Evolutionary conservation across 768 basidiomycete genomes (phyloP).

Genomic region (Rhodocollybia butyracea): DNA sequence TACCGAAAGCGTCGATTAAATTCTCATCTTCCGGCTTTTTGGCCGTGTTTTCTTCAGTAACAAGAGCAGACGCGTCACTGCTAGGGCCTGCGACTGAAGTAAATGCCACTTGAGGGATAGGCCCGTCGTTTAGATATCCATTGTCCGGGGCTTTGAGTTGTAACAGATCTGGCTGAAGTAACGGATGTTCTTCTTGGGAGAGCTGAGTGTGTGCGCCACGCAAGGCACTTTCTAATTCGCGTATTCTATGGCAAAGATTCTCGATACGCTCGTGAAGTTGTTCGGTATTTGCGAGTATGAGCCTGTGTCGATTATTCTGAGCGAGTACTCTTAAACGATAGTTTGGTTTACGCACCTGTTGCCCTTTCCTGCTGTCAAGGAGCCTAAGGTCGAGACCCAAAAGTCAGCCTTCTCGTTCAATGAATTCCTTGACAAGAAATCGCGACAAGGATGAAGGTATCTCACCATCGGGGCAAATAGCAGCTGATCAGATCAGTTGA

Average conservation of each 20-base stretch:
- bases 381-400: too few species aligned
- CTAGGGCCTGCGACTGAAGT: neutral
- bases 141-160: slow-evolving; percentile 23
- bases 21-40: slow-evolving; percentile 35
- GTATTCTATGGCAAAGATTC: slow-evolving; percentile 48
- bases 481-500: slow-evolving; percentile 6
- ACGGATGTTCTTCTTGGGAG: slow-evolving; percentile 48
- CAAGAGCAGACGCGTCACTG: neutral
- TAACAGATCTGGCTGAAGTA: slow-evolving; percentile 33
- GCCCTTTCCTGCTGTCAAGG: slow-evolving; percentile 56
- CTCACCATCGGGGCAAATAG: slow-evolving; percentile 75
- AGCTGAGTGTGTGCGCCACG: slow-evolving; percentile 43
- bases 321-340: neutral
- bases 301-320: slow-evolving; percentile 25
- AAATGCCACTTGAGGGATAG: neutral
- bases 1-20: slow-evolving; percentile 49
- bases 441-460: too few species aligned
- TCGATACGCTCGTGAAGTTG: slow-evolving; percentile 70
- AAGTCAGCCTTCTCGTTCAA: too few species aligned
- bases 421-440: too few species aligned
- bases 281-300: slow-evolving; percentile 65
- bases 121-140: neutral
- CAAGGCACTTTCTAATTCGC: slow-evolving; percentile 59
- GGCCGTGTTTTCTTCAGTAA: too few species aligned
- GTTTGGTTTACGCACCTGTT: slow-evolving; percentile 37